phyloP scores from a whole-genome alignment of 1,139 yeast species.

The Debaryomyces subglobosus region DNA sequence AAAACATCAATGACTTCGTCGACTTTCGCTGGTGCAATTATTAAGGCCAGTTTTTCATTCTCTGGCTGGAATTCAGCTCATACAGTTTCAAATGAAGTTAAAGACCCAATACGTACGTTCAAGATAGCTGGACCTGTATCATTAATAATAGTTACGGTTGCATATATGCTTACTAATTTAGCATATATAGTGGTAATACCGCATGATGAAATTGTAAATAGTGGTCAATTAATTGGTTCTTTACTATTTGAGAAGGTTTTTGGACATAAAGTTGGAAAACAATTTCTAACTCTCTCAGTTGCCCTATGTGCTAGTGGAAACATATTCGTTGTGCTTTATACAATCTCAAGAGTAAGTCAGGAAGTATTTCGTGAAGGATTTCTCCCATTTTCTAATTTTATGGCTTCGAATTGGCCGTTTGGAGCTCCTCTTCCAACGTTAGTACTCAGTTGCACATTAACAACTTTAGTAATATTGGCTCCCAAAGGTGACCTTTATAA shows the following conservation, averaged over 20 bases:
- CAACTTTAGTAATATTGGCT: conserved; percentile 54
- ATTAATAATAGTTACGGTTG: conserved; percentile 46
- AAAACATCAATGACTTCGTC: conserved; percentile 40
- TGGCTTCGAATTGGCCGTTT: conserved; percentile 61
- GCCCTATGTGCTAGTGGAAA: conserved; percentile 66
- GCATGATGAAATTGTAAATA: conserved; percentile 51
- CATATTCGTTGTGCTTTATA: conserved; percentile 61
- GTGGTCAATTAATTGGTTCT: conserved; percentile 64
- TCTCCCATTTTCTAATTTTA: conserved; percentile 51
- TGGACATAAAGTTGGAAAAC: conserved; percentile 55
- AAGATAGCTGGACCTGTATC: conserved; percentile 65
- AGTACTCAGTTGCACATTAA: conserved; percentile 36
- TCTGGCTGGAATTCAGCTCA: conserved; percentile 71
- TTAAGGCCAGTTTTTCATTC: conserved; percentile 62
- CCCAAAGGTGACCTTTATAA: conserved; percentile 82
- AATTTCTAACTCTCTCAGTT: conserved; percentile 56
- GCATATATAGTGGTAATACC: conserved; percentile 61
- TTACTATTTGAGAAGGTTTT: conserved; percentile 57
- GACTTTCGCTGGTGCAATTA: conserved; percentile 56
- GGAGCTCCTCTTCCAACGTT: conserved; percentile 59
- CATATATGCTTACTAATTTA: conserved; percentile 56
- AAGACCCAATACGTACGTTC: conserved; percentile 58
- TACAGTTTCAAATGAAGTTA: conserved; percentile 61
- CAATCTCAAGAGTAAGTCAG: conserved; percentile 63
- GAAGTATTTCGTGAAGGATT: conserved; percentile 67